phyloP scores from a whole-genome alignment of 306 rosid species.

The Amphicarpaea edgeworthii region DNA sequence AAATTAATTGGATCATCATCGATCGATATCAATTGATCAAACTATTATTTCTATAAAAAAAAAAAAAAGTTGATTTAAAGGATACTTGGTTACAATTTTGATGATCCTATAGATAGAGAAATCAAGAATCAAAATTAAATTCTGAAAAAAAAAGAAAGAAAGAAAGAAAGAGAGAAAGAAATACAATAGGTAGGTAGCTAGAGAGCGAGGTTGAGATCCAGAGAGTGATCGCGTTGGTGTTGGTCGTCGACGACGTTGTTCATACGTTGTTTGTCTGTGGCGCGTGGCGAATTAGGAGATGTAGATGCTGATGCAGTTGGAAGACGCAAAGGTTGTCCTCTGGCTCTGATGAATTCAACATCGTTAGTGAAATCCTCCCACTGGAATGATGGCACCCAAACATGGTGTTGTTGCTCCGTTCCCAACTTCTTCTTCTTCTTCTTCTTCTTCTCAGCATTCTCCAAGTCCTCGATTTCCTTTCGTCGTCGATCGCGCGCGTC shows the following conservation, averaged over 20 bases:
- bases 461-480: conserved; percentile 26
- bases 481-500: conserved; percentile 43
- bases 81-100: not conserved
- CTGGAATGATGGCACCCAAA: conserved; percentile 52
- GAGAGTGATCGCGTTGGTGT: not conserved
- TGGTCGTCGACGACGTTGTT: not conserved
- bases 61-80: not conserved
- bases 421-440: not conserved
- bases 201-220: conserved; percentile 52
- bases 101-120: not conserved
- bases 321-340: not conserved
- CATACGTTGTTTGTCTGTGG: not conserved
- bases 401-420: not conserved
- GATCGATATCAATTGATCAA: not conserved
- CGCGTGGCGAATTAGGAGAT: not conserved
- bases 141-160: not conserved
- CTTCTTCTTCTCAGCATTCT: not conserved
- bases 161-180: not conserved
- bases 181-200: not conserved
- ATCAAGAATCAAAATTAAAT: not conserved
- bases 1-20: not conserved
- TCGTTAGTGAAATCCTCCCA: conserved; percentile 46
- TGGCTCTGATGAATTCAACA: conserved; percentile 36
- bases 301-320: not conserved
- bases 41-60: not conserved